Evolutionary conservation across 1,284 basidiomycete genomes (phyloP).

Genomic region (Boletellus dicymbophilus): DNA sequence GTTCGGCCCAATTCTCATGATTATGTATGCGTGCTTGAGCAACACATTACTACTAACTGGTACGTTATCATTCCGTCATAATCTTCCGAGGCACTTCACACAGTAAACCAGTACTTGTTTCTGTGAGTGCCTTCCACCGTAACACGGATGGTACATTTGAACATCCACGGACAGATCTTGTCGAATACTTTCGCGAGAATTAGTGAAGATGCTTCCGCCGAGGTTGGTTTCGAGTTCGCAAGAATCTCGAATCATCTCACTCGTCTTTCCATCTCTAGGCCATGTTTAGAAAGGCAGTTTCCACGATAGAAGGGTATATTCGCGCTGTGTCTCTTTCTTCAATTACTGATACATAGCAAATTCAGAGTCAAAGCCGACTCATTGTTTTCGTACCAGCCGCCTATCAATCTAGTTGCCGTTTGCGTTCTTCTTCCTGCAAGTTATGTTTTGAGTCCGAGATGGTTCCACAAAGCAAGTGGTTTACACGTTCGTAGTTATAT

Average conservation of each 20-base stretch:
- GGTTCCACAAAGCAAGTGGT: slow-evolving; percentile 78
- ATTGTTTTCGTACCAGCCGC: slow-evolving; percentile 92
- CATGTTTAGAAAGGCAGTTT: slow-evolving; percentile 91
- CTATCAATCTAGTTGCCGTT: slow-evolving; percentile 83
- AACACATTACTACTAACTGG: slow-evolving; percentile 86
- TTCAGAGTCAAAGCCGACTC: slow-evolving; percentile 83
- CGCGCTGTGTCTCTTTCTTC: not conserved
- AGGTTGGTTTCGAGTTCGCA: slow-evolving; percentile 47
- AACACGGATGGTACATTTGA: not conserved
- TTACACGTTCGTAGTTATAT: not conserved
- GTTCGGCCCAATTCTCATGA: slow-evolving; percentile 88
- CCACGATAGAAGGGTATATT: slow-evolving; percentile 82
- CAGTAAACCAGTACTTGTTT: slow-evolving; percentile 64
- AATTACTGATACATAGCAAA: slow-evolving; percentile 25
- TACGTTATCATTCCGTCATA: slow-evolving; percentile 33
- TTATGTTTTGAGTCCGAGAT: slow-evolving; percentile 73
- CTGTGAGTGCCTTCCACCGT: slow-evolving; percentile 49
- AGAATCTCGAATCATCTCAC: not conserved
- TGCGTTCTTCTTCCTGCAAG: slow-evolving; percentile 83
- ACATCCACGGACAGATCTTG: slow-evolving; percentile 62
- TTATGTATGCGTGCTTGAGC: slow-evolving; percentile 83
- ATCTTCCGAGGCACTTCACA: slow-evolving; percentile 5
- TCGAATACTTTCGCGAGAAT: slow-evolving; percentile 93
- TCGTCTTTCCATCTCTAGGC: slow-evolving; percentile 48
- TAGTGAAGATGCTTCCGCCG: slow-evolving; percentile 89